Evolutionary conservation across 805 yeast genomes (phyloP), one percentile per base, ranked within the genome.

Genomic region (Myxozyma neotropica): DNA sequence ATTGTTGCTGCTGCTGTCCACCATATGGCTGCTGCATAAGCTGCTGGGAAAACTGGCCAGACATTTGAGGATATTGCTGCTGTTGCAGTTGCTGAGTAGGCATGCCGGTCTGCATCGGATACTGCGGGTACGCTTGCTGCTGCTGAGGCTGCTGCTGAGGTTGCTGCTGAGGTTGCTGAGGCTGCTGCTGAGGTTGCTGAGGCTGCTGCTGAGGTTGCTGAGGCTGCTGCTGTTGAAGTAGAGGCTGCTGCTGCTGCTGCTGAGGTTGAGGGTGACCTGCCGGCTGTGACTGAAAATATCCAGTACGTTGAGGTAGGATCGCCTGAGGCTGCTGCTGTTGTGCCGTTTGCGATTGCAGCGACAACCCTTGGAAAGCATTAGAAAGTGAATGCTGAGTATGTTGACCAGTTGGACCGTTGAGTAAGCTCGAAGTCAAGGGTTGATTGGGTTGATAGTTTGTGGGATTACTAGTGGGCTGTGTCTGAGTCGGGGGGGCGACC

Each of bases 1-100:
- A 55, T 19, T 38, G 51, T 58, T 39, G 52, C 46, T 27, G 66
- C 29, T 38, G 33, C 23, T 48, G 60, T 48, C 55, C 17, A 21
- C 3, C n/a, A 24, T 29, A 19, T 12, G 54, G 48, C 40, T 59
- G 59, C 46, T 53, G 47, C 46, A 40, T 54, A n/a, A 50, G 56
- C 42, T 44, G 55, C 47, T 59, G 61, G 46, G 53, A 59, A 48
- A 27, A 27, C 21, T 44, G 49, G 4, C 15, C 15, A 4, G 33
- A 49, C 43, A n/a, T 23, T 12, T 50, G 26, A 19, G 38, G 43
- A 24, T 26, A 26, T 39, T 46, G 49, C 39, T 53, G 61, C 57
- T 39, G 58, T 24, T 53, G 60, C 29, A 15, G 50, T 15, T 45
- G 50, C 21, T 56, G 61, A 21, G 23, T n/a, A 43, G 49, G 38